Conservation (phyloP, 306 rosid genomes). For the Acmispon strigosus region DNA sequence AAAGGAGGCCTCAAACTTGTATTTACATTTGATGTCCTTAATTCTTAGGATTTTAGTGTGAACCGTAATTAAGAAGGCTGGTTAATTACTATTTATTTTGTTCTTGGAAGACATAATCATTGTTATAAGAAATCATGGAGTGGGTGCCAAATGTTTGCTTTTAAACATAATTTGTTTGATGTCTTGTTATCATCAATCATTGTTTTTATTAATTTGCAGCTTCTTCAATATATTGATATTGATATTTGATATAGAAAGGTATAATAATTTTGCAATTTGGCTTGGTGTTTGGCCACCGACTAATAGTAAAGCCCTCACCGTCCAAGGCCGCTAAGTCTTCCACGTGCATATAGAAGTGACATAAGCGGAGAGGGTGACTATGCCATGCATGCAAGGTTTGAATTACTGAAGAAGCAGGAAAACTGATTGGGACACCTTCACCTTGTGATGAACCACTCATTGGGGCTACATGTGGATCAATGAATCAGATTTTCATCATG, state of each 20-base stretch:
- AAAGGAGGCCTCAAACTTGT: too few species aligned
- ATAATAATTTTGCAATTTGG: neutral
- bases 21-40: too few species aligned
- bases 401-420: neutral
- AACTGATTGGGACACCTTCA: neutral
- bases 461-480: neutral
- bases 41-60: too few species aligned
- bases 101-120: too few species aligned
- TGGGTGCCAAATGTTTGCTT: slow-evolving; percentile 25
- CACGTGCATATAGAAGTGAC: slow-evolving; percentile 9
- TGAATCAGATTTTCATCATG: neutral
- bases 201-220: slow-evolving; percentile 13
- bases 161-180: neutral
- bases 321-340: slow-evolving; percentile 21
- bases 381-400: neutral
- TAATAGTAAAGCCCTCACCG: slow-evolving; percentile 13
- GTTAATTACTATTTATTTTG: too few species aligned
- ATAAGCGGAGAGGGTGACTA: neutral
- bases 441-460: too few species aligned
- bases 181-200: neutral
- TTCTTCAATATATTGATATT: slow-evolving; percentile 10
- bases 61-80: too few species aligned
- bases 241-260: neutral
- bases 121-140: neutral
- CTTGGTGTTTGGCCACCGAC: slow-evolving; percentile 24